Base-by-base conservation (phyloP, 257 asterid species). In the Thymus quinquecostatus region DNA sequence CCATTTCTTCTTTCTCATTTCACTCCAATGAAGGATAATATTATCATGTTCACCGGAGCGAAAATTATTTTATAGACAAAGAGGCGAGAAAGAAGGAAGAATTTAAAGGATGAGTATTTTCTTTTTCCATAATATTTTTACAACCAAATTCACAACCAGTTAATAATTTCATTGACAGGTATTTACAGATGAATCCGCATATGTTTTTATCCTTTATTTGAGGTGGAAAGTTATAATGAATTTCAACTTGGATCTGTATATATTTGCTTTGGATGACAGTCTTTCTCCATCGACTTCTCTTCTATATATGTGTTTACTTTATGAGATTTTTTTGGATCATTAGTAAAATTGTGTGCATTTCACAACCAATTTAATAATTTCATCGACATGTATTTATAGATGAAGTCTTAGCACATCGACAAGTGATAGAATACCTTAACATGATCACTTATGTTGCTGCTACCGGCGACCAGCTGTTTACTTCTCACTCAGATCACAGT, bases 381-480 rank as follows among this genome's bases (percentile, higher is more conserved):
- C 60, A 29, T 76, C 33, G 65, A 41, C 90, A 93, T 96, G 90
- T 89, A 41, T 76, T 87, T 68, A 73, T 89, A 72, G 97, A 93
- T 72, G 97, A 91, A 88, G 83, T 91, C 69, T 75, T 79, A 75
- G 85, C 80, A 40, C 85, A 86, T 79, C 75, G 77, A 41, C 83
- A 81, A 60, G 69, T 89, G 71, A 81, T 81, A 70, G 78, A 80
- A 13, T 82, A 70, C 76, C 76, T 87, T 60, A 72, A 57, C 81
- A 74, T 81, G 56, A 79, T 85, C 63, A 84, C 80, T 60, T 72
- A 83, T 70, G 73, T 66, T 72, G 82, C 83, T 64, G 76, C 89
- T 28, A 48, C 62, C 55, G 33, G 61, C 38, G 86, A 84, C 73
- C 63, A 56, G 62, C 77, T 74, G 34, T 79, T 78, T 63, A 64